These are phyloP conservation scores for Cladosporium sp. DNA, from an alignment of 2,329 filamentous ascomycete species.

Conservation along the genomic window DNA sequence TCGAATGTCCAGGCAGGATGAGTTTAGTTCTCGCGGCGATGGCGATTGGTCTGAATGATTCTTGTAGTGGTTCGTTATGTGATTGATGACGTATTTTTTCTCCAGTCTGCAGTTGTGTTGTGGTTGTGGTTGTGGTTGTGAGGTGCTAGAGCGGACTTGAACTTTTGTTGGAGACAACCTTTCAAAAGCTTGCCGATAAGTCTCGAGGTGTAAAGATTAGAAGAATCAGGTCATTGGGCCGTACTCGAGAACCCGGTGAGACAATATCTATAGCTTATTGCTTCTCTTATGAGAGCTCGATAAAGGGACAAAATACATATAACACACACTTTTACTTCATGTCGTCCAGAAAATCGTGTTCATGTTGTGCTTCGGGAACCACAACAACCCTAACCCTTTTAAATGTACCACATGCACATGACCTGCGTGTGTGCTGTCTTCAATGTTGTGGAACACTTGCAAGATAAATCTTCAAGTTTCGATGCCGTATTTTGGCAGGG, in stretches of 20 bases:
- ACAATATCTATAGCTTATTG: accelerated
- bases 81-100: too few species aligned
- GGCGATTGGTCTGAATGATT: too few species aligned
- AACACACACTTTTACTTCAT: too few species aligned
- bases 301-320: too few species aligned
- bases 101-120: too few species aligned
- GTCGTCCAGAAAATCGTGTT: neutral
- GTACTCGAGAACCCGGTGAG: neutral
- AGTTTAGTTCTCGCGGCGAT: too few species aligned
- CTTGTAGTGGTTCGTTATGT: neutral
- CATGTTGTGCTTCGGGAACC: too few species aligned
- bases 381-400: neutral
- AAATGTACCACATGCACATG: neutral
- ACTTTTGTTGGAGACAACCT: neutral
- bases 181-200: neutral
- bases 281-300: neutral
- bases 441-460: neutral
- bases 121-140: too few species aligned
- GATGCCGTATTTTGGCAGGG: neutral
- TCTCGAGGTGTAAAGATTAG: neutral
- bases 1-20: too few species aligned
- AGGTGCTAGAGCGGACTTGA: neutral
- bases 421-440: neutral
- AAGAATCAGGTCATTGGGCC: neutral
- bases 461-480: too few species aligned